Base-by-base conservation (phyloP, 495 filamentous ascomycete genomes). In the Penicillium dipodomyicola region DNA sequence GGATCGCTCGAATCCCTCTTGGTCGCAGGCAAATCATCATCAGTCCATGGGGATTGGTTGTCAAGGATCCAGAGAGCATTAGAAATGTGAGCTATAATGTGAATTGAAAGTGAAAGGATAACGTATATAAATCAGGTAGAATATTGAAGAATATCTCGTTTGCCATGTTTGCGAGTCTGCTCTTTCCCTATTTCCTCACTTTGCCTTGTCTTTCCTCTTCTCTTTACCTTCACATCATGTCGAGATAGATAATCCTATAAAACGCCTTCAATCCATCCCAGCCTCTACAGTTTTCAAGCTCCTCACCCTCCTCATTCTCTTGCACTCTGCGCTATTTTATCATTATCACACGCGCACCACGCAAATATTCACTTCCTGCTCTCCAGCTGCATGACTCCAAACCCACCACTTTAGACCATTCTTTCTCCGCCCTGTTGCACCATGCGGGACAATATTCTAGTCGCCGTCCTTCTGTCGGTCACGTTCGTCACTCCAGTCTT, bases 11-110 rank as follows among this genome's bases (percentile, higher is more conserved):
- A 40, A 5, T 41, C 4, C 9, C 25, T 52, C 6, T 15, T 52
- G 5, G 4, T 0, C 6, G 23, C 23, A 32, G 50, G 50, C 7
- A 29, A 42, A n/a, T 5, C 2, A 1, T 40, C 35, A 5, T 42
- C 25, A 29, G 14, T 67, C 63, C 40, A 37, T 75, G 52, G 57
- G 58, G 32, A 61, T 60, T 19, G 52, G 56, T 9, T 67, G 62
- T 32, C 33, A n/a, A 19, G n/a, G 14, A 12, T 50, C 75, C 12
- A 62, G 45, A 25, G 52, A 41, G 32, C 59, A 64, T 9, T 12
- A n/a, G 45, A 32, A 33, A 48, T 19, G 15, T 48, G 29, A 48
- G 29, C 10, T 39, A 0, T 4, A 27, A 22, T 15, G 14, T 15
- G 4, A 17, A 29, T 40, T 0, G 5, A 22, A 39, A 52, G 3